Percentiles rank a stretch among this genome's conserved stretches.
Conservation (phyloP, 1,284 basidiomycete genomes). For the Apiotrichum porosum region DNA sequence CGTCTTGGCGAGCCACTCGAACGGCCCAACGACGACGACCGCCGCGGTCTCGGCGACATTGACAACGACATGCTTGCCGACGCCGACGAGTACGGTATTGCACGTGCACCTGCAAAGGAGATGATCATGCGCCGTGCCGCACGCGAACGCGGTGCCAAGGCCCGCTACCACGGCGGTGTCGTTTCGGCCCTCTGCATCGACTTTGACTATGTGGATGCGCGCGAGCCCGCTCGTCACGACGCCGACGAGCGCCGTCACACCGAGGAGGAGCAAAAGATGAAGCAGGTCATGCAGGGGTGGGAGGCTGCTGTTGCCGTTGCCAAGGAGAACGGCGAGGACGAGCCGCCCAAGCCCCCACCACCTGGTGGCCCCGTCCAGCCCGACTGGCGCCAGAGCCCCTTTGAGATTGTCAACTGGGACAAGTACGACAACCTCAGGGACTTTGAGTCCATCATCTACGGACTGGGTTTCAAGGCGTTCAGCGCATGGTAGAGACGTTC, state of each 20-base stretch:
- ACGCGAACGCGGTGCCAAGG: conserved; percentile 46
- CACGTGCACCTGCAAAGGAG: conserved; percentile 38
- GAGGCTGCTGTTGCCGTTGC: conserved; percentile 3
- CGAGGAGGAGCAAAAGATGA: conserved; percentile 1
- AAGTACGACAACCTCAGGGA: conserved; percentile 32
- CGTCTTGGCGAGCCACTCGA: conserved; percentile 30
- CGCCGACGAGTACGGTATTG: conserved; percentile 45
- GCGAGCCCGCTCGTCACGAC: conserved; percentile 26
- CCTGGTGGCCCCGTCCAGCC: conserved; percentile 8
- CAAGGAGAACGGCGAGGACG: conserved; percentile 4
- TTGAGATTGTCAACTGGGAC: conserved; percentile 45
- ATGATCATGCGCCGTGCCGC: conserved; percentile 42
- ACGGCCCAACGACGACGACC: conserved; percentile 21
- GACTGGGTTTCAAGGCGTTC: conserved; percentile 41
- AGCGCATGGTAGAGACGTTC: no score
- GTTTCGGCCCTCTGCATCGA: conserved; percentile 30
- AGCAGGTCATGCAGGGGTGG: not conserved
- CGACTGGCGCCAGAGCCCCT: conserved; percentile 39
- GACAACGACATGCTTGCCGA: conserved; percentile 52
- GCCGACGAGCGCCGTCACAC: conserved; percentile 11
- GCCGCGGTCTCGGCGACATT: conserved; percentile 41
- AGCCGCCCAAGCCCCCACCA: conserved; percentile 3
- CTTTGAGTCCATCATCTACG: conserved; percentile 45
- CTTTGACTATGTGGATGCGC: conserved; percentile 38
- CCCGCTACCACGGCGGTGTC: conserved; percentile 43